phyloP scores from a whole-genome alignment of 2,329 filamentous ascomycete genomes.

The Thielaviopsis populi region DNA sequence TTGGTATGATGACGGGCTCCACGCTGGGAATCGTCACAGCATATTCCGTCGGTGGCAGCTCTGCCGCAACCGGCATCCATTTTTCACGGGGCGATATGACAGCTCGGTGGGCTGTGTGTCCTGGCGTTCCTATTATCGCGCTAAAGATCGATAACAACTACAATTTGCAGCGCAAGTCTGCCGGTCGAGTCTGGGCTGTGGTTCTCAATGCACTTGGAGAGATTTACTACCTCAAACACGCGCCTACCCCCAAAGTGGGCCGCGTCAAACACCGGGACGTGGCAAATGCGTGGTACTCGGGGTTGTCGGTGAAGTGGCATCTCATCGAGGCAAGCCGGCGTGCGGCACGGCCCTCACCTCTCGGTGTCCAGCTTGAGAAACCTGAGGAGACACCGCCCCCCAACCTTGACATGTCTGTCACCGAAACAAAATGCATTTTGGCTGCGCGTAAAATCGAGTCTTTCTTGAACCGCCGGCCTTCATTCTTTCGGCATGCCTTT shows the following conservation, averaged over 20 bases:
- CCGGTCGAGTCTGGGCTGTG: conserved; percentile 72
- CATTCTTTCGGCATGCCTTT: conserved; percentile 63
- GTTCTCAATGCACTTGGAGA: conserved; percentile 90
- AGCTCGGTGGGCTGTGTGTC: conserved; percentile 77
- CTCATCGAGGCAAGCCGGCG: conserved; percentile 66
- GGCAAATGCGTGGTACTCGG: conserved; percentile 64
- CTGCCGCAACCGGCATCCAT: conserved; percentile 32
- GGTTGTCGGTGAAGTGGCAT: conserved; percentile 66
- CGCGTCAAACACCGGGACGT: conserved; percentile 38
- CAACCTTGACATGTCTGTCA: conserved; percentile 4
- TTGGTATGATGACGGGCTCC: conserved; percentile 73
- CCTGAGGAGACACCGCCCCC: background rate
- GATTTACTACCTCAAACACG: conserved; percentile 65
- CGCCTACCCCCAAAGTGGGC: conserved; percentile 42
- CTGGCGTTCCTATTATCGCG: conserved; percentile 78
- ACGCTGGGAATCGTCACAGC: conserved; percentile 69
- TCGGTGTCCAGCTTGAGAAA: conserved; percentile 49
- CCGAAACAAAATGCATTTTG: conserved; percentile 56
- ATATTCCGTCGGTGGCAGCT: conserved; percentile 55
- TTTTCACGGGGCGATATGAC: conserved; percentile 64
- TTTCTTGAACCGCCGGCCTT: conserved; percentile 56
- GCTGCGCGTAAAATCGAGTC: conserved; percentile 73
- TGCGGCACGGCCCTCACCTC: conserved; percentile 54
- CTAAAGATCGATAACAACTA: conserved; percentile 76
- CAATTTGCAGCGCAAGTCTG: conserved; percentile 50